Base-by-base conservation (phyloP, 1,284 basidiomycete genomes). In the Moniliophthora roreri region DNA sequence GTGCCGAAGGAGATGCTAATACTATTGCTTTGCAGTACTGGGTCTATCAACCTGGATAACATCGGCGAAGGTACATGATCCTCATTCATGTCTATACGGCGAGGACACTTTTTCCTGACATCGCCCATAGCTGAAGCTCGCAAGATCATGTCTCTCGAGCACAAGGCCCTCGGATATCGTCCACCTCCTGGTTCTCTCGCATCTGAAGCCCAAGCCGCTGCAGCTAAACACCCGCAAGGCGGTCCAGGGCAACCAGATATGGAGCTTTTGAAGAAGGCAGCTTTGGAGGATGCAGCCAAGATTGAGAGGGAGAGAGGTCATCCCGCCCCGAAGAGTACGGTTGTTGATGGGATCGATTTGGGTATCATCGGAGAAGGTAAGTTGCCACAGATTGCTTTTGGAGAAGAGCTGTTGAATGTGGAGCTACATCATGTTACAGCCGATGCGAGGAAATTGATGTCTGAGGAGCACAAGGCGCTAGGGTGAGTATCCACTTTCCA, bases 131-230 rank as follows among this genome's bases (percentile, higher is more conserved):
- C 55, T 10, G 70, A 72, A 38, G 70, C 71, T 4, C 57, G 65
- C 18, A 69, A 66, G 54, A 60, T 73, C 47, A 72, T 72, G 69
- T 70, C 68, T 7, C 63, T 65, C 36, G 71, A 72, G 54, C 71
- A 73, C 60, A 70, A 70, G 51, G 66, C 69, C 3, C 63, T 72
- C 23, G 70, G 70, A 6, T 71, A 70, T 60, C 66, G 71, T 10
- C 71, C 71, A 8, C 71, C 69, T 20, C 65, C 65, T 15, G 70
- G 67, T 21, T 71, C 69, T 32, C 64, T 72, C 16, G 71, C 71
- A 37, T 70, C 71, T 13, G 67, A 72, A 52, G 69, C 69, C 18
- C 70, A 72, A 54, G 65, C 67, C 11, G 66, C 69, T 7, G 68
- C 70, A 4, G 65, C 70, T 3, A 67, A 60, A 37, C 62, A 60